Evolutionary conservation across 495 filamentous ascomycete genomes (phyloP), one percentile per base, ranked within the genome.

Genomic region (Penicillium arizonense): DNA sequence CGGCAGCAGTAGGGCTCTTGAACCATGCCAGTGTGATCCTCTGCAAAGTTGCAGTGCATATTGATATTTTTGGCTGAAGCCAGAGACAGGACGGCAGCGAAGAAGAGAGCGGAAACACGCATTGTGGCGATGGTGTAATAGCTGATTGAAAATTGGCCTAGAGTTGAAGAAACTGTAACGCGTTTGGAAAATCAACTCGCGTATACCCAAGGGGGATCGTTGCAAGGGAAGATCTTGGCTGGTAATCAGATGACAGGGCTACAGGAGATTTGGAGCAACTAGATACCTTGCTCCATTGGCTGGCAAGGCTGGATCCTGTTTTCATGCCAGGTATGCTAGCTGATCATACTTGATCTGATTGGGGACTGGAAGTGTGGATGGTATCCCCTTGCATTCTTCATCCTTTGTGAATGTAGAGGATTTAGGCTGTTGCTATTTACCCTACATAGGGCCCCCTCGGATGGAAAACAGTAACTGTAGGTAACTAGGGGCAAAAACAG

Each of bases 1-100:
- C 68, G 66, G 47, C 73, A 76, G 59, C 73, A 76, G 59, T 61
- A 76, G 12, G 71, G 62, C 18, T 57, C 30, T 57, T 75, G 71
- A 26, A 72, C 23, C 57, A 74, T 63, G 30, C 64, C 64, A 1
- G 69, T 58, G 9, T 71, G 40, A 48, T 75, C 73, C 14, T 50
- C 44, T 1, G 70, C 67, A 50, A 74, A 67, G 13, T 59, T 52
- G 49, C 71, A 69, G 56, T 50, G 57, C 67, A 67, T 68, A 56
- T 64, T 67, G 52, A 61, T 61, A 49, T 56, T 55, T 10, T 59
- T 53, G 28, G 69, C 57, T 14, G 58, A 58, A 36, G 50, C 53
- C 47, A 69, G 35, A 32, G 61, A 45, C 16, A 68, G 18, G 13
- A 63, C 49, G 12, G 63, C 46, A 23, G 57, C 52, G 43, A 70